Conservation (phyloP, 768 basidiomycete genomes). For the Nidula microcarpa region DNA sequence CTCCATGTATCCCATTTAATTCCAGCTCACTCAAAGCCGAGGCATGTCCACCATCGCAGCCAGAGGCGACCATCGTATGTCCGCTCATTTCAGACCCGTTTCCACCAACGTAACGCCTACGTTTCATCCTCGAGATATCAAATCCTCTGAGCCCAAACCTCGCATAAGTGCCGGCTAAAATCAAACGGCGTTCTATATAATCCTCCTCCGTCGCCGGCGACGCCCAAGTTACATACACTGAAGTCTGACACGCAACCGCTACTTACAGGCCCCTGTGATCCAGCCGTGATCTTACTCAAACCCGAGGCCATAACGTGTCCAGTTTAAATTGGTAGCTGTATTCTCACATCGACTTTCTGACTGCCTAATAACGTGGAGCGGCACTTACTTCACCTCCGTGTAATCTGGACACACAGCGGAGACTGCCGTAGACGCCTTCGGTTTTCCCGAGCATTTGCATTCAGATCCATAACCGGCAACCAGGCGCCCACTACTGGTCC, state of each 20-base stretch:
- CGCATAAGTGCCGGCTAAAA: no score
- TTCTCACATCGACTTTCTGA: slow-evolving; percentile 11
- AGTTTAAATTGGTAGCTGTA: slow-evolving; percentile 8
- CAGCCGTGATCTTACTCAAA: background rate
- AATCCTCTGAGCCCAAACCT: no score
- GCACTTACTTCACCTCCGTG: slow-evolving; percentile 18
- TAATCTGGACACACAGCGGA: slow-evolving; percentile 6
- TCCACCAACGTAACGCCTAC: no score
- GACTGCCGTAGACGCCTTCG: background rate
- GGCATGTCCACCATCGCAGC: no score
- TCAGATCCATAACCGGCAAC: background rate
- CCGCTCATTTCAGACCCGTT: no score
- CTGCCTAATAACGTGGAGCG: slow-evolving; percentile 5
- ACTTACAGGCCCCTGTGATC: background rate
- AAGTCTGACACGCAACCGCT: background rate
- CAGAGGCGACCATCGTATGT: no score
- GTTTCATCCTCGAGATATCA: no score
- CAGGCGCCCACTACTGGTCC: slow-evolving; percentile 31
- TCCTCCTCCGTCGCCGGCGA: no score
- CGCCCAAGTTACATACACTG: no score
- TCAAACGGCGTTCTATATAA: no score
- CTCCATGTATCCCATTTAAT: no score
- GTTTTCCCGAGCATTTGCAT: background rate
- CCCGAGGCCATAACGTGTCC: background rate
- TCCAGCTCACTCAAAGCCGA: no score